Base-by-base conservation (phyloP, 805 yeast species). In the Candida pseudofarinosa region DNA sequence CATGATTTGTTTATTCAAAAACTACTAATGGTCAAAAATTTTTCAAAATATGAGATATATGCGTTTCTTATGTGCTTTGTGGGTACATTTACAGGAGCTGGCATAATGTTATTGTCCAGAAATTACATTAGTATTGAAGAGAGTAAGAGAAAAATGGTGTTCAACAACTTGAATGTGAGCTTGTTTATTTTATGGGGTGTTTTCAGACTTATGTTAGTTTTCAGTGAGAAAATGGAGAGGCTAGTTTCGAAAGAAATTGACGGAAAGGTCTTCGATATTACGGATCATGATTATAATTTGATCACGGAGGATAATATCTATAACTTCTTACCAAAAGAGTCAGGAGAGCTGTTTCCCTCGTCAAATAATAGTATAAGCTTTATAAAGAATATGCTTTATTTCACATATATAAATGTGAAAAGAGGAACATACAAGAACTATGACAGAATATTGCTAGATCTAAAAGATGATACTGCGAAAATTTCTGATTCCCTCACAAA, bases 131-230 rank as follows among this genome's bases (percentile, higher is more conserved):
- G 56, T 3, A 56, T 61, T 3, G 68, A 60, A 18, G 59, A 54
- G 7, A 41, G 57, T 10, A 36, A 65, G 34, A 50, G 47, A 37
- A 44, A 52, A 12, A 44, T 60, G 10, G 61, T 68, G 4, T 66
- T 70, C 38, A 63, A 60, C 19, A 63, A 68, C 45, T 53, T 69
- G 36, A 69, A 69, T 43, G 59, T 70, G 38, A 53, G 55, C 2
- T 45, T 70, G 7, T 68, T 66, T 43, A 54, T 59, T n/a, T 49
- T 60, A 14, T 65, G 68, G 66, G 63, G 63, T 4, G 19, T 56
- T 6, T 51, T 64, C 10, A 51, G 67, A 40, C 42, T 62, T 4
- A 33, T 60, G 2, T 46, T 62, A 3, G 31, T 42, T 4, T 23
- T 47, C 8, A 36, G 46, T 1, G 49, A 52, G 28, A 12, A 19